A percentile compares a stretch with the other conserved stretches of the same genome.
phyloP scores from a whole-genome alignment of 164 flowering plant species.

The Vitis amurensis region DNA sequence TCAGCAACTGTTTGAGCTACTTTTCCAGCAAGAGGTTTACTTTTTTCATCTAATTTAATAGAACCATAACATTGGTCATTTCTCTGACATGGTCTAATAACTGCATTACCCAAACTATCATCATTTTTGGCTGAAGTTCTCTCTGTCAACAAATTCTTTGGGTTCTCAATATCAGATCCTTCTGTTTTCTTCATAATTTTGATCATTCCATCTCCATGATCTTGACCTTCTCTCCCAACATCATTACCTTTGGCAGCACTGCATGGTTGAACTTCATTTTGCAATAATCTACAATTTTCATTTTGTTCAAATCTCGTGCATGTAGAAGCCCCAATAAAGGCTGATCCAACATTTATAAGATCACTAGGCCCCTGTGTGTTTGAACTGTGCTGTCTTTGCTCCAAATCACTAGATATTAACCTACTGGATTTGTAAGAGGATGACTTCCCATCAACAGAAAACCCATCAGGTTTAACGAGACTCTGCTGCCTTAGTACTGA shows the following conservation, averaged over 20 bases:
- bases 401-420: constrained; percentile 10
- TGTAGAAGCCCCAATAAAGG: constrained; percentile 6
- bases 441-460: constrained; percentile 1
- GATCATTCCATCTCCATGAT: background rate
- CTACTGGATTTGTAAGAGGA: constrained; percentile 4
- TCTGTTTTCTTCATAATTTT: constrained; percentile 9
- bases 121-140: constrained; percentile 5
- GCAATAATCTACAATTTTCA: constrained; percentile 11
- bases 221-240: constrained; percentile 4
- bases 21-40: constrained; percentile 18
- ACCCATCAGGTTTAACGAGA: background rate
- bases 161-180: constrained; percentile 8
- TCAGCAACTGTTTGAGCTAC: constrained; percentile 24
- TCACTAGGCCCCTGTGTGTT: constrained; percentile 7
- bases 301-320: constrained; percentile 8
- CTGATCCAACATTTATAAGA: constrained; percentile 4
- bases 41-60: constrained; percentile 14
- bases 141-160: constrained; percentile 4
- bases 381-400: constrained; percentile 8
- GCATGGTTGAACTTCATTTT: constrained; percentile 12
- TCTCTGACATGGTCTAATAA: constrained; percentile 10
- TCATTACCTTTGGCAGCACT: constrained; percentile 7
- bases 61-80: constrained; percentile 10
- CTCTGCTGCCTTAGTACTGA: constrained; percentile 9
- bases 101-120: constrained; percentile 4